Evolutionary conservation across 441 rosid species (phyloP).

Genomic region (Dalechampia spathulata): DNA sequence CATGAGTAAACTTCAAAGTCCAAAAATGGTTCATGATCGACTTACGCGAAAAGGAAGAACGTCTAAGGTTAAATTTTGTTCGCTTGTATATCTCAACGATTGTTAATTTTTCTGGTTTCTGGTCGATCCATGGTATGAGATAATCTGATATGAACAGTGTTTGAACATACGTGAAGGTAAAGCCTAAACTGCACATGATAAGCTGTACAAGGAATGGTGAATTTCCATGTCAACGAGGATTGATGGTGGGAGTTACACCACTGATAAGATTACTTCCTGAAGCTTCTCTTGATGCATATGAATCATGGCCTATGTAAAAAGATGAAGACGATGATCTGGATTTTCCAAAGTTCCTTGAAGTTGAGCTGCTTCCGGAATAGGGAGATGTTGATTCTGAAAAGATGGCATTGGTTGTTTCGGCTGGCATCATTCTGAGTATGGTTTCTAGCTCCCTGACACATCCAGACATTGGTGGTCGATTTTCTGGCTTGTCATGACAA

Average conservation of each 20-base stretch:
- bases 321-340: slow-evolving; percentile 35
- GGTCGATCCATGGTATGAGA: too few relatives aligned
- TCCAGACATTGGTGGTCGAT: slow-evolving; percentile 60
- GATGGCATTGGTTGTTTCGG: slow-evolving; percentile 15
- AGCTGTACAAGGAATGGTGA: neutral
- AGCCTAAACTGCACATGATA: neutral
- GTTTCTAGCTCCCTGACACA: slow-evolving; percentile 73
- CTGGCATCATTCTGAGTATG: slow-evolving; percentile 44
- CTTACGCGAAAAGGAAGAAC: too few relatives aligned
- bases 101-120: too few relatives aligned
- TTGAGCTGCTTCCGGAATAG: neutral
- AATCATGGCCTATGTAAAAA: slow-evolving; percentile 25
- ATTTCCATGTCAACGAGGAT: slow-evolving; percentile 34
- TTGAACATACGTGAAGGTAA: too few relatives aligned
- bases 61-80: too few relatives aligned
- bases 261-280: slow-evolving; percentile 73
- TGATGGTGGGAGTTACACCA: slow-evolving; percentile 44
- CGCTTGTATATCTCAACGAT: too few relatives aligned
- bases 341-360: slow-evolving; percentile 17
- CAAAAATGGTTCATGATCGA: too few relatives aligned
- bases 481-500: slow-evolving; percentile 57
- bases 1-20: too few relatives aligned
- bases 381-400: slow-evolving; percentile 12
- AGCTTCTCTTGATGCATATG: slow-evolving; percentile 25
- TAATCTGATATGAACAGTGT: too few relatives aligned